These are phyloP conservation scores for Chiua sp. DNA, from an alignment of 1,284 basidiomycete species.

Conservation along the genomic window DNA sequence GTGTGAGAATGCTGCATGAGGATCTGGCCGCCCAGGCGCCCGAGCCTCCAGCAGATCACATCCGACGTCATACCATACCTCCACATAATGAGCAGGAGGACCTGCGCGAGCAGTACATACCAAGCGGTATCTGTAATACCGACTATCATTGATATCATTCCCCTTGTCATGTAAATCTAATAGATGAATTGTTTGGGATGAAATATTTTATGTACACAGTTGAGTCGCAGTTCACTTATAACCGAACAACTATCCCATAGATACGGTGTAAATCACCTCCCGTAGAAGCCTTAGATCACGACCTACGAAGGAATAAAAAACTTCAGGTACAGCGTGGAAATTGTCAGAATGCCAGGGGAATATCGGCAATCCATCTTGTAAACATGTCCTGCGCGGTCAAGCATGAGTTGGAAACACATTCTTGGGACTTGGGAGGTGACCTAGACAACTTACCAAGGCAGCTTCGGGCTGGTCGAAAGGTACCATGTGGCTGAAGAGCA, in stretches of 20 bases:
- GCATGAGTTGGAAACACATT: background rate
- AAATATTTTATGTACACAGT: background rate
- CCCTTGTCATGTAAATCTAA: too few species aligned
- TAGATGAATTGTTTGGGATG: background rate
- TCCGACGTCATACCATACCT: too few species aligned
- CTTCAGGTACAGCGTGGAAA: background rate
- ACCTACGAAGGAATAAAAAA: background rate
- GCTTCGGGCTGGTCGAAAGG: conserved; percentile 85
- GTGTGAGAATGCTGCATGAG: background rate
- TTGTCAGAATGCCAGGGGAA: conserved; percentile 35
- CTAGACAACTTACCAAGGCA: conserved; percentile 57
- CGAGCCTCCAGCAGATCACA: too few species aligned
- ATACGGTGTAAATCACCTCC: background rate
- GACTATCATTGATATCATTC: too few species aligned
- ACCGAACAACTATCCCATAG: background rate
- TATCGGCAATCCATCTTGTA: conserved; percentile 45
- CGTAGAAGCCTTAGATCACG: background rate
- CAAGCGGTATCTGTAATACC: too few species aligned
- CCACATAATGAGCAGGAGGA: background rate
- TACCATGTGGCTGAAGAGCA: conserved; percentile 73
- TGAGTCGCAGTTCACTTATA: background rate
- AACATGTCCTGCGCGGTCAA: conserved; percentile 39
- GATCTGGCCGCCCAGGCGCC: background rate
- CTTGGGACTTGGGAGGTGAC: background rate
- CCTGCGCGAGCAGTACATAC: background rate